These are phyloP conservation scores for Epithele typhae DNA, from an alignment of 768 basidiomycete species.

Conservation along the genomic window DNA sequence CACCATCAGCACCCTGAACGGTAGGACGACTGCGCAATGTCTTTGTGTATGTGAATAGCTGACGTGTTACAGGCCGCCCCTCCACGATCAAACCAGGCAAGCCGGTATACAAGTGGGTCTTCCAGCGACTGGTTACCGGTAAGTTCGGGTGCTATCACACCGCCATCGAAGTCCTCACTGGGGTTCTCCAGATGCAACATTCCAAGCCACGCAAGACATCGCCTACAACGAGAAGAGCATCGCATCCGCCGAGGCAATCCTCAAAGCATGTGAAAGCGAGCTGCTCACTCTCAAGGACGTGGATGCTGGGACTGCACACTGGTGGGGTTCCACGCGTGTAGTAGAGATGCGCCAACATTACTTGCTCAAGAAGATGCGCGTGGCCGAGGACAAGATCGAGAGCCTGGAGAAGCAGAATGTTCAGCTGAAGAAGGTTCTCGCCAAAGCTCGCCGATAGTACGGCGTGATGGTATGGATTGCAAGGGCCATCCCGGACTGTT, in stretches of 20 bases:
- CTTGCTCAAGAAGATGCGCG: constrained; percentile 71
- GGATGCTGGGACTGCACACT: constrained; percentile 42
- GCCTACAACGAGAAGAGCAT: constrained; percentile 69
- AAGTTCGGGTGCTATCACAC: constrained; percentile 11
- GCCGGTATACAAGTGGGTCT: constrained; percentile 85
- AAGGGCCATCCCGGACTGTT: too few species aligned
- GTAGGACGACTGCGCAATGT: constrained; percentile 31
- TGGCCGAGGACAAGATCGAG: constrained; percentile 64
- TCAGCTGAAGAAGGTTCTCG: constrained; percentile 48
- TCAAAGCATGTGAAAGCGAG: constrained; percentile 75
- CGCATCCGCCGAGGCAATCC: constrained; percentile 50
- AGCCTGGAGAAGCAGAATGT: constrained; percentile 66
- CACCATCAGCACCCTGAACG: constrained; percentile 69
- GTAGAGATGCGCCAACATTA: constrained; percentile 59
- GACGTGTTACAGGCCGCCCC: constrained; percentile 58
- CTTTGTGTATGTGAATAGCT: neutral
- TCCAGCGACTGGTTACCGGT: constrained; percentile 79
- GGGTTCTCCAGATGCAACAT: constrained; percentile 55
- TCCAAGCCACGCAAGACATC: constrained; percentile 79
- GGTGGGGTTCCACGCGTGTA: constrained; percentile 44
- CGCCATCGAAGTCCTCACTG: too few species aligned
- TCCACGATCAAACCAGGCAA: constrained; percentile 84
- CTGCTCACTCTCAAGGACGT: constrained; percentile 65
- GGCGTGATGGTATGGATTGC: too few species aligned
- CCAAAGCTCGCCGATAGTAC: constrained; percentile 1